phyloP scores from a whole-genome alignment of 257 asterid species.

The Lavandula angustifolia region DNA sequence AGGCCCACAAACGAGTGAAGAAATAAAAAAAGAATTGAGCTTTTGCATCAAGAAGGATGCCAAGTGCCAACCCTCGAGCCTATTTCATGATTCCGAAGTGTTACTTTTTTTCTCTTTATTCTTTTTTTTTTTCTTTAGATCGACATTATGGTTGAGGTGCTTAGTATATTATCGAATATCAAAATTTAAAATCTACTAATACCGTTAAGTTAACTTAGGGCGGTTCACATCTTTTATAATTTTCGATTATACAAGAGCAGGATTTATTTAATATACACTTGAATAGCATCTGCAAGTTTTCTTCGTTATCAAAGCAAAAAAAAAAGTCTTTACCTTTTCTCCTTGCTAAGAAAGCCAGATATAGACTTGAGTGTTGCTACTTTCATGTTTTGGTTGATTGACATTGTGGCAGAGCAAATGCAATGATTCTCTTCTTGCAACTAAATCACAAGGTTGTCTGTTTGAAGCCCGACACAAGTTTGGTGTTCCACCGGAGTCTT shows the following conservation, averaged over 20 bases:
- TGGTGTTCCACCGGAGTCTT: slow-evolving; percentile 10
- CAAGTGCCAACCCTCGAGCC: slow-evolving; percentile 4
- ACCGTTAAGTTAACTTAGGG: too few species aligned
- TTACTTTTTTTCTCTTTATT: too few species aligned
- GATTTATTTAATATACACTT: too few species aligned
- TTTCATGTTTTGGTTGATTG: slow-evolving; percentile 11
- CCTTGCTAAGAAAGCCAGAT: slow-evolving; percentile 26
- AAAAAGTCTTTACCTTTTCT: not conserved
- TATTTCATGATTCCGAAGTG: slow-evolving; percentile 23
- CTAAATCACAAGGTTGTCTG: slow-evolving; percentile 24
- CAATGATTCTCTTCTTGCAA: not conserved
- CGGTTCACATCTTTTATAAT: not conserved
- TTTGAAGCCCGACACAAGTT: slow-evolving; percentile 2
- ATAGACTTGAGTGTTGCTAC: slow-evolving; percentile 12
- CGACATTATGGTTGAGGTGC: too few species aligned
- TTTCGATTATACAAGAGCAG: too few species aligned
- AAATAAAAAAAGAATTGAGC: slow-evolving; percentile 6
- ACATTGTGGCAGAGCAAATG: not conserved
- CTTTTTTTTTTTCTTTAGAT: too few species aligned
- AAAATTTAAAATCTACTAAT: too few species aligned
- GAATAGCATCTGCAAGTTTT: too few species aligned
- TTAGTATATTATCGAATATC: too few species aligned
- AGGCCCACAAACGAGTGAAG: slow-evolving; percentile 25
- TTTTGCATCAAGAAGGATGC: slow-evolving; percentile 36
- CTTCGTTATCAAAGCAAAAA: too few species aligned